Percentiles rank a stretch among this genome's conserved stretches.
Evolutionary conservation across 164 flowering plant genomes (phyloP).

Genomic region (Magnolia officinalis): DNA sequence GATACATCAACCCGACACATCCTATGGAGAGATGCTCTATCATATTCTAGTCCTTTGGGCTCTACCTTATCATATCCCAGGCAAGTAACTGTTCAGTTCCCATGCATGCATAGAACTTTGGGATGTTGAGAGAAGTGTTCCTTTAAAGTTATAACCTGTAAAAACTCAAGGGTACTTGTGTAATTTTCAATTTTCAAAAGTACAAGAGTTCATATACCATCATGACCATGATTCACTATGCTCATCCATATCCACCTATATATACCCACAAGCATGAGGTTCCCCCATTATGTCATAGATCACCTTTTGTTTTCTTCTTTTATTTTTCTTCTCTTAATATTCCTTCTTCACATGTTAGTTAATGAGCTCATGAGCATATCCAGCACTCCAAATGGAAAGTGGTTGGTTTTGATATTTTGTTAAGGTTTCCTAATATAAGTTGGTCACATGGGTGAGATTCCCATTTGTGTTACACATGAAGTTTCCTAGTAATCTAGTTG

Average conservation of each 20-base stretch:
- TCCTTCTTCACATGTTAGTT: neutral
- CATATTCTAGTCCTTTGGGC: no score
- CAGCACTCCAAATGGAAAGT: neutral
- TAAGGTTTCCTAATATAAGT: neutral
- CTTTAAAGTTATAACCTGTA: no score
- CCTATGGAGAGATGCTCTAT: no score
- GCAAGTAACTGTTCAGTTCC: no score
- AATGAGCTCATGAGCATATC: neutral
- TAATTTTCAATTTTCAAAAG: no score
- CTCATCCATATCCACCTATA: slow-evolving; percentile 16
- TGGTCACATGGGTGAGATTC: neutral
- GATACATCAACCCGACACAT: no score
- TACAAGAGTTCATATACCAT: neutral
- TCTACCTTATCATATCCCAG: no score
- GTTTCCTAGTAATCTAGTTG: neutral
- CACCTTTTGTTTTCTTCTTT: neutral
- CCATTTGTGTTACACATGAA: slow-evolving; percentile 1
- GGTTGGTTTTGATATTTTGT: neutral
- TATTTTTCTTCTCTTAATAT: neutral
- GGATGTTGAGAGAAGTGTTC: no score
- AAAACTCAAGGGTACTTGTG: no score
- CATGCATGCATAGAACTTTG: no score
- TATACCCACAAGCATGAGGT: neutral
- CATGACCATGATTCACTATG: slow-evolving; percentile 4
- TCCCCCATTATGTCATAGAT: neutral